A percentile compares a stretch with the other conserved stretches of the same genome.
Evolutionary conservation across 805 yeast genomes (phyloP).

Genomic region (Saccharomyces mikatae): DNA sequence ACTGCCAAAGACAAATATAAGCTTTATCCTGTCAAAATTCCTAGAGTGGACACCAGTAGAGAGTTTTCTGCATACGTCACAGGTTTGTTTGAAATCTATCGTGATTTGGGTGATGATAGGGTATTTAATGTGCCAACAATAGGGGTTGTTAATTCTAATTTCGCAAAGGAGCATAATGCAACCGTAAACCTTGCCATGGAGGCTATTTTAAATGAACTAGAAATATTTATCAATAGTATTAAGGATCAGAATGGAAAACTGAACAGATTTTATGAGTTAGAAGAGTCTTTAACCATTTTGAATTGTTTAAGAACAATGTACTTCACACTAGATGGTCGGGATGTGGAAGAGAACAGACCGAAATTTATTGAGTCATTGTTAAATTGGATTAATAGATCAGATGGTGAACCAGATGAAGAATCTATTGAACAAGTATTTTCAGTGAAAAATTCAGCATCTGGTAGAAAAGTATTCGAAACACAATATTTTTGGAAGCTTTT

Average conservation of each 20-base stretch:
- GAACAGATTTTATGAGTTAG: conserved; percentile 32
- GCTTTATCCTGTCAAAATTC: conserved; percentile 34
- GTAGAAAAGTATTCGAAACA: conserved; percentile 33
- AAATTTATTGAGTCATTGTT: conserved; percentile 38
- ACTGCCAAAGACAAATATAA: conserved; percentile 36
- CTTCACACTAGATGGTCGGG: conserved; percentile 20
- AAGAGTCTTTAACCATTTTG: conserved; percentile 44
- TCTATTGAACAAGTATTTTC: conserved; percentile 37
- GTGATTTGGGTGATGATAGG: conserved; percentile 39
- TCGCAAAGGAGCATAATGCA: conserved; percentile 30
- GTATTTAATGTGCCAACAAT: conserved; percentile 35
- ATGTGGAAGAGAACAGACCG: conserved; percentile 21
- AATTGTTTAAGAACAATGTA: conserved; percentile 50
- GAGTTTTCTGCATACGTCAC: conserved; percentile 42
- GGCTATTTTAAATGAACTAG: conserved; percentile 30
- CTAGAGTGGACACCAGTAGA: conserved; percentile 35
- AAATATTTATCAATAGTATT: conserved; percentile 26
- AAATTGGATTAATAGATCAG: conserved; percentile 63
- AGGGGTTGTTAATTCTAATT: conserved; percentile 32
- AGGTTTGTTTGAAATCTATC: conserved; percentile 44
- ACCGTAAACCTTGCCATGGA: conserved; percentile 32
- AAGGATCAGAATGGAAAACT: conserved; percentile 25
- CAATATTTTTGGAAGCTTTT: conserved; percentile 57
- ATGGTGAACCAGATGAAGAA: conserved; percentile 54
- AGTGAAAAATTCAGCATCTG: conserved; percentile 35